phyloP scores from a whole-genome alignment of 768 basidiomycete genomes.

The Thelephora aurantiotincta region DNA sequence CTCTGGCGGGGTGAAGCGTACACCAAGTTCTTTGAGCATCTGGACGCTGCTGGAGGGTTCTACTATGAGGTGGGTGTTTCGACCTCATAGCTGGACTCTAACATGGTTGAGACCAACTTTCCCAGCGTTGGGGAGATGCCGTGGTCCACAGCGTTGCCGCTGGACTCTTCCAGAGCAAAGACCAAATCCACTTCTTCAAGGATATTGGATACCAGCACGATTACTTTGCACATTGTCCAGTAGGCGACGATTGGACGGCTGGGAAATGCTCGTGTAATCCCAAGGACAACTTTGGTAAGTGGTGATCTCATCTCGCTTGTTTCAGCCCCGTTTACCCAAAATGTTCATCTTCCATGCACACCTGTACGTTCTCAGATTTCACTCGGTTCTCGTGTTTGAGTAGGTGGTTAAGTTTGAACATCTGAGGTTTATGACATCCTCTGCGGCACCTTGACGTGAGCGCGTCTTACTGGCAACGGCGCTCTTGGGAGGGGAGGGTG shows the following conservation, averaged over 20 bases:
- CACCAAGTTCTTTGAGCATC: slow-evolving; percentile 65
- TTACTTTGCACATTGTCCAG: slow-evolving; percentile 65
- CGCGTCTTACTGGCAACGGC: no score
- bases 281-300: slow-evolving; percentile 54
- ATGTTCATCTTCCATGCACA: background rate
- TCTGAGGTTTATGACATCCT: no score
- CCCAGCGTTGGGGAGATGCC: slow-evolving; percentile 72
- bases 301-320: background rate
- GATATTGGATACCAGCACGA: slow-evolving; percentile 82
- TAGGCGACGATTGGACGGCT: slow-evolving; percentile 36
- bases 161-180: slow-evolving; percentile 56
- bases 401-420: background rate
- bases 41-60: slow-evolving; percentile 74
- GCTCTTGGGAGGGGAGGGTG: no score
- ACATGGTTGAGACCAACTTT: slow-evolving; percentile 5
- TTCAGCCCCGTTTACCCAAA: background rate
- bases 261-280: slow-evolving; percentile 65
- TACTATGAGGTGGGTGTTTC: slow-evolving; percentile 59
- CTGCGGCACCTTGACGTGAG: no score
- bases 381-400: background rate
- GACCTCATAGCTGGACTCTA: background rate
- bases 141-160: slow-evolving; percentile 80
- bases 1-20: slow-evolving; percentile 81
- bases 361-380: background rate
- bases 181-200: slow-evolving; percentile 69